Conservation (phyloP, 805 yeast genomes). For the Komagataella phaffii region DNA sequence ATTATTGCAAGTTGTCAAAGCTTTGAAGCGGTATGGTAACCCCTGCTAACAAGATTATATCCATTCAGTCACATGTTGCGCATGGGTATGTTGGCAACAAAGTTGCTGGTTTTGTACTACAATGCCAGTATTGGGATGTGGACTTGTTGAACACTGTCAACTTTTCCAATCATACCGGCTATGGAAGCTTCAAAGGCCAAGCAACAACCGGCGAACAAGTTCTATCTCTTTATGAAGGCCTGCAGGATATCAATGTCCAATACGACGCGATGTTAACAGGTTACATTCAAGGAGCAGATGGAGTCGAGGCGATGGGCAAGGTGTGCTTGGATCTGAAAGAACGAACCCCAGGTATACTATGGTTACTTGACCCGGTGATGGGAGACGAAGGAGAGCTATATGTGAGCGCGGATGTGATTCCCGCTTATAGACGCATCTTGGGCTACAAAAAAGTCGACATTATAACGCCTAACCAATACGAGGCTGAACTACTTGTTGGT, state of each 20-base stretch:
- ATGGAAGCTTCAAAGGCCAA: conserved; percentile 41
- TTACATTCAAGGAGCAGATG: conserved; percentile 45
- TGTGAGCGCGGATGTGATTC: conserved; percentile 44
- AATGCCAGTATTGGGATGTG: conserved; percentile 55
- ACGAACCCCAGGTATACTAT: conserved; percentile 21
- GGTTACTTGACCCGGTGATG: conserved; percentile 70
- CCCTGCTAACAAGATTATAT: conserved; percentile 21
- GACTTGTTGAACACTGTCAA: conserved; percentile 54
- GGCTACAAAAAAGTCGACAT: conserved; percentile 40
- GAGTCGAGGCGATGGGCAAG: conserved; percentile 29
- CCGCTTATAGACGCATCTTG: conserved; percentile 39
- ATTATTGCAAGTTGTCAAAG: not conserved
- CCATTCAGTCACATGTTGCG: conserved; percentile 57
- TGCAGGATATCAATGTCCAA: conserved; percentile 16
- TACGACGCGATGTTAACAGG: conserved; percentile 56
- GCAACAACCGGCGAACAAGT: conserved; percentile 27
- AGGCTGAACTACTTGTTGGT: conserved; percentile 53
- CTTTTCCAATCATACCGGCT: conserved; percentile 62
- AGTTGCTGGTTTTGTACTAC: conserved; percentile 54
- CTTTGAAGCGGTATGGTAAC: not conserved
- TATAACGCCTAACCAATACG: conserved; percentile 87
- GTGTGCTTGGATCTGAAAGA: conserved; percentile 21
- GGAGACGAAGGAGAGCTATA: conserved; percentile 67
- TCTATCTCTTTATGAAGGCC: conserved; percentile 22
- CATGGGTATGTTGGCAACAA: conserved; percentile 67